Base-by-base conservation (phyloP, 2,329 filamentous ascomycete species). In the Diaporthe sp. region DNA sequence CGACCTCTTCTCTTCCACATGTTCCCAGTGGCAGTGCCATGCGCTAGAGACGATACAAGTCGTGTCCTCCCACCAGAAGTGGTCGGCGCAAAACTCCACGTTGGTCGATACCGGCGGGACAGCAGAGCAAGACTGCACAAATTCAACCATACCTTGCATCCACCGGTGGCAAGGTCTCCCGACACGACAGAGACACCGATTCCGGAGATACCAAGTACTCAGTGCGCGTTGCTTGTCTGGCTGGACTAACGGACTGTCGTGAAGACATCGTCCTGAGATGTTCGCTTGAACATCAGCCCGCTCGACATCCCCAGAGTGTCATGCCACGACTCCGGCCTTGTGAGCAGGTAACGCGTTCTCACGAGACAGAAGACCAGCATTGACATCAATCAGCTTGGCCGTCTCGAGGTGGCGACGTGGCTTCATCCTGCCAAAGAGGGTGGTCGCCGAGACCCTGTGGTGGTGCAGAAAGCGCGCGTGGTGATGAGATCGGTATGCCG, bases 261-360 rank as follows among this genome's bases (percentile, higher is more conserved):
- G 42, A 49, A 31, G 17, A 53, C 46, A 42, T 28, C 49, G 17
- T 22, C n/a, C 34, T 42, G 65, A 28, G 15, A 42, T 31, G 65
- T 19, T 53, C 65, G 31, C 65, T 70, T 53, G 65, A 70, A 70
- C 46, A 55, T 42, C 34, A 22, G 49, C 49, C 31, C 19, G 46
- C 7, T 53, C 19, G 31, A 39, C 22, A n/a, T 17, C 13, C n/a
- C 8, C 34, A 25, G 9, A 28, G 49, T 15, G 34, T 15, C 22
- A 28, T 55, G 28, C 13, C 65, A 13, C n/a, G 17, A 31, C 9
- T 39, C 15, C 34, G n/a, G 42, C 15, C 1, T 28, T 13, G 46
- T 70, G n/a, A 55, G 65, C 28, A 70, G 34, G 55, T 9, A n/a
- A 25, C 28, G 10, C n/a, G 34, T 31, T 9, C 22, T 25, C 65